These are phyloP conservation scores for Biancaea sappan DNA, from an alignment of 306 rosid genomes.

Conservation along the genomic window DNA sequence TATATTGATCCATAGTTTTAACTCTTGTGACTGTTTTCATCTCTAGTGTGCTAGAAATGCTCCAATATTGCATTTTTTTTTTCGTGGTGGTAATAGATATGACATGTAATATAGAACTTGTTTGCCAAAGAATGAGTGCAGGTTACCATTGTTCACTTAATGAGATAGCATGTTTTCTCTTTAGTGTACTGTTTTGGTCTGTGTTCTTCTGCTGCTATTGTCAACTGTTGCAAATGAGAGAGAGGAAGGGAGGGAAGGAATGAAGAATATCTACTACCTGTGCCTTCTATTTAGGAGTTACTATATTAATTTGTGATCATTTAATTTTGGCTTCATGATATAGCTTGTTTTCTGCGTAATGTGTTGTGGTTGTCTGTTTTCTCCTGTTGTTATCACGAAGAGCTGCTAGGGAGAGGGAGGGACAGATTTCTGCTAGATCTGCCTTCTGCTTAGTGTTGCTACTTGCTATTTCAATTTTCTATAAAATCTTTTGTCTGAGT, in stretches of 20 bases:
- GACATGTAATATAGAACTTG: background rate
- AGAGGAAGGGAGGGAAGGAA: background rate
- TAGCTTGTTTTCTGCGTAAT: constrained; percentile 19
- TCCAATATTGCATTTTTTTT: background rate
- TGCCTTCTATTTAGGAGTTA: background rate
- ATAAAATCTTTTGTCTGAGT: background rate
- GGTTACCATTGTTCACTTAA: constrained; percentile 4
- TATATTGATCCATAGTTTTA: constrained; percentile 1
- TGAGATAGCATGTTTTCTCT: background rate
- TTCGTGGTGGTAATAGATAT: background rate
- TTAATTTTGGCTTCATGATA: background rate
- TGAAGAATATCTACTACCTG: background rate
- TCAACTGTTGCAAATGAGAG: background rate
- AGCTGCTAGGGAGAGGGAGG: background rate
- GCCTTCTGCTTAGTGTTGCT: background rate
- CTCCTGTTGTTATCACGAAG: constrained; percentile 4
- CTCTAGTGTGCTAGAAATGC: background rate
- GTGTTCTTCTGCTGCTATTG: background rate
- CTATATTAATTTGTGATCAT: background rate
- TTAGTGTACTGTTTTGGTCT: background rate
- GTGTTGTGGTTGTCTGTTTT: constrained; percentile 28
- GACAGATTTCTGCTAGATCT: background rate
- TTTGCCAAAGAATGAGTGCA: background rate
- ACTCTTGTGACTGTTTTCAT: constrained; percentile 3
- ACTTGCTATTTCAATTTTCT: background rate